phyloP scores from a whole-genome alignment of 192 early-diverging fungal genomes.

The Backusella mclennaniae region DNA sequence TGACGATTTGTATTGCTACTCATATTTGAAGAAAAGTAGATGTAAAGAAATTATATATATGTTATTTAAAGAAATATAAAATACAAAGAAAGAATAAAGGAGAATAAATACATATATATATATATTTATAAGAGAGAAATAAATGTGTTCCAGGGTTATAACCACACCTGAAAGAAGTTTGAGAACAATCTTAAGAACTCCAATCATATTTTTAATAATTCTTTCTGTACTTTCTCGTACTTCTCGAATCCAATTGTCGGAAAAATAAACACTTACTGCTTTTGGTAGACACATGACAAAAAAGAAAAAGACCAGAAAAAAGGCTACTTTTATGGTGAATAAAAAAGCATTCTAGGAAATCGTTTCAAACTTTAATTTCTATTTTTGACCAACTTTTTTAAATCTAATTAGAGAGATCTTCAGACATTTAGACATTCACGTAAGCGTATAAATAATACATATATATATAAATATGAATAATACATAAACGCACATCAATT shows the following conservation, averaged over 20 bases:
- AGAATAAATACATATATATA: background rate
- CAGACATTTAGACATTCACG: background rate
- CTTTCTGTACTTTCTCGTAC: conserved; percentile 3
- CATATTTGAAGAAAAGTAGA: conserved; percentile 9
- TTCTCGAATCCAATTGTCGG: conserved; percentile 12
- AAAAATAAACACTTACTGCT: background rate
- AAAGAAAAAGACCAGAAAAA: background rate
- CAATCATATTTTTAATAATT: conserved; percentile 12
- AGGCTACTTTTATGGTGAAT: background rate
- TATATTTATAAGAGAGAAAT: background rate
- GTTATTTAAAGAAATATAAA: conserved; percentile 10
- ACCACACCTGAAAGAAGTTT: conserved; percentile 16
- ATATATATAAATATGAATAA: background rate
- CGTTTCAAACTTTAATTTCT: background rate
- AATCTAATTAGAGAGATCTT: background rate
- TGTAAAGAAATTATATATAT: background rate
- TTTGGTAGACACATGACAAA: background rate
- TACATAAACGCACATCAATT: background rate
- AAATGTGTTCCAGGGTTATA: background rate
- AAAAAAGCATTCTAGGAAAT: background rate
- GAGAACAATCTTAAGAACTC: conserved; percentile 7
- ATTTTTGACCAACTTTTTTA: background rate
- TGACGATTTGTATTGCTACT: background rate
- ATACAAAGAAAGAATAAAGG: background rate
- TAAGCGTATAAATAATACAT: background rate